Percentiles rank a stretch among this genome's conserved stretches.
Conservation (phyloP, 1,139 yeast genomes). For the Nematodospora anomalae region DNA sequence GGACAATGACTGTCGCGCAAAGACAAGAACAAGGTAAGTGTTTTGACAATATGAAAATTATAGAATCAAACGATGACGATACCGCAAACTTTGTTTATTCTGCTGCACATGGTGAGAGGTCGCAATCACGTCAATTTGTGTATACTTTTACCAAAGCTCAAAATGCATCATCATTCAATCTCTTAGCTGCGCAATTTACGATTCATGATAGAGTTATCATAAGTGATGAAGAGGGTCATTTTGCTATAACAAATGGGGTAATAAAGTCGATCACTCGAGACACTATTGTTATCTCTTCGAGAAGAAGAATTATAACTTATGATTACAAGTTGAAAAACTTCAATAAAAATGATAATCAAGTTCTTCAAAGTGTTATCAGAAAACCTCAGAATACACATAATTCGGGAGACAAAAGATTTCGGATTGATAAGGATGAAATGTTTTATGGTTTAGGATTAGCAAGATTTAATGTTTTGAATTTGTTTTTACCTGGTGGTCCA, state of each 20-base stretch:
- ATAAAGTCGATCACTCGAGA: constrained; percentile 45
- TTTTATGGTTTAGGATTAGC: constrained; percentile 76
- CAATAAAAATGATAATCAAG: constrained; percentile 45
- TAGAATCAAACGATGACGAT: constrained; percentile 24
- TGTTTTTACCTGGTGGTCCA: constrained; percentile 61
- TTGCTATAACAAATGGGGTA: constrained; percentile 67
- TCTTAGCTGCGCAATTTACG: constrained; percentile 41
- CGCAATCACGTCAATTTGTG: constrained; percentile 25
- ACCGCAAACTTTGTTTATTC: constrained; percentile 6
- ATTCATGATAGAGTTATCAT: constrained; percentile 61
- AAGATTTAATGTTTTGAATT: constrained; percentile 67
- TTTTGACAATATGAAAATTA: constrained; percentile 58
- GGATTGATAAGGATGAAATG: constrained; percentile 82
- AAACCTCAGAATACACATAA: constrained; percentile 12
- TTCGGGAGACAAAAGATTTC: constrained; percentile 28
- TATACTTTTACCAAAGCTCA: constrained; percentile 43
- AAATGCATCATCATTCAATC: neutral
- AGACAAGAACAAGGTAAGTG: constrained; percentile 48
- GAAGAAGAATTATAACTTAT: constrained; percentile 52
- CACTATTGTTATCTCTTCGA: constrained; percentile 44
- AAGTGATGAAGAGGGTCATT: constrained; percentile 81
- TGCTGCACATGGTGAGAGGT: constrained; percentile 11
- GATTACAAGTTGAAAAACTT: constrained; percentile 42
- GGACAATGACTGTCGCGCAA: constrained; percentile 60
- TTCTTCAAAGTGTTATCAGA: constrained; percentile 47